Evolutionary conservation across 2,329 filamentous ascomycete genomes (phyloP).

Genomic region (Cladosporium sp.): DNA sequence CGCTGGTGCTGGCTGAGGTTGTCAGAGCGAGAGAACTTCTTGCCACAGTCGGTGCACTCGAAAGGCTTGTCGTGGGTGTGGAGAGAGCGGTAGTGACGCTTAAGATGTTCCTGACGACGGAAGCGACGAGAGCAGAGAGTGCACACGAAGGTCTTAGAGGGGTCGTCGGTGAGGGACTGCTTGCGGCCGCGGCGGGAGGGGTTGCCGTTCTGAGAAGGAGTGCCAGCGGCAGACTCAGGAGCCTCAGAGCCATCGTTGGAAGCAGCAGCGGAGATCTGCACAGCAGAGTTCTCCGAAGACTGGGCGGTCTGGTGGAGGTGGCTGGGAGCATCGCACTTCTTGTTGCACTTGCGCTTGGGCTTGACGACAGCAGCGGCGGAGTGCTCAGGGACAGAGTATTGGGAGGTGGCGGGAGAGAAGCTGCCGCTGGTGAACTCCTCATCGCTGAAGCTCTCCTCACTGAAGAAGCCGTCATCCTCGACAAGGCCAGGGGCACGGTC

Average conservation of each 20-base stretch:
- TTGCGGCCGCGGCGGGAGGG: conserved; percentile 93
- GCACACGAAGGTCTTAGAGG: conserved; percentile 97
- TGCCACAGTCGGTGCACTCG: conserved; percentile 94
- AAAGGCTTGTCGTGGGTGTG: conserved; percentile 99
- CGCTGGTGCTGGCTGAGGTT: conserved; percentile 95
- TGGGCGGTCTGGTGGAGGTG: conserved; percentile 44
- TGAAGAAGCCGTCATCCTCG: conserved; percentile 73
- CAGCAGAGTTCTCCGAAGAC: conserved; percentile 38
- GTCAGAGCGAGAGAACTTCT: conserved; percentile 98
- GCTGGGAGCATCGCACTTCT: conserved; percentile 39
- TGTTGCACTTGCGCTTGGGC: conserved; percentile 27
- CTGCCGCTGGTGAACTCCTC: conserved; percentile 62
- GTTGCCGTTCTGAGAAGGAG: conserved; percentile 40
- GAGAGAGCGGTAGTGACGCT: conserved; percentile 96
- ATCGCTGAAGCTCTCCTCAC: conserved; percentile 70
- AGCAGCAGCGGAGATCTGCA: conserved; percentile 35
- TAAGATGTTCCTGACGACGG: conserved; percentile 96
- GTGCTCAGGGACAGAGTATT: conserved; percentile 35
- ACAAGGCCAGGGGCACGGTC: conserved; percentile 57
- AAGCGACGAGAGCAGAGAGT: conserved; percentile 95
- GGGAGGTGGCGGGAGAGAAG: conserved; percentile 58
- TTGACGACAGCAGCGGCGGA: conserved; percentile 24
- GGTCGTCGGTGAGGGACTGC: conserved; percentile 96
- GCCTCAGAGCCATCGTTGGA: conserved; percentile 31
- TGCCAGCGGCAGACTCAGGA: conserved; percentile 27